Conservation (phyloP, 2,329 filamentous ascomycete genomes). For the Talaromyces sp. region DNA sequence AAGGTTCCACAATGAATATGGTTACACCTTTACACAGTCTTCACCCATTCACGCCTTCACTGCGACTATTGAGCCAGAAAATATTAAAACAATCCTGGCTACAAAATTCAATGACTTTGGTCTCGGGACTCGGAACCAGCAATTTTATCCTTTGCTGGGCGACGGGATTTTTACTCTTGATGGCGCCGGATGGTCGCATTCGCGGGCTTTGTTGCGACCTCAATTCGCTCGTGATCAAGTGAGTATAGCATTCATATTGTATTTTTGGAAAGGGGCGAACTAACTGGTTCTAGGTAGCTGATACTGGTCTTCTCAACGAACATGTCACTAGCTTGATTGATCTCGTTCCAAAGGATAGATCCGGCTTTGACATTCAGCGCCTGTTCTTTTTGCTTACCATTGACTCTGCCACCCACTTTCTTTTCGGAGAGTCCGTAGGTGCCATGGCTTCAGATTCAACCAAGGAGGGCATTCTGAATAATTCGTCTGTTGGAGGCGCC, state of each 20-base stretch:
- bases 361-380: constrained; percentile 54
- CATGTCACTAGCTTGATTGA: constrained; percentile 60
- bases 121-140: constrained; percentile 24
- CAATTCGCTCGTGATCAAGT: constrained; percentile 28
- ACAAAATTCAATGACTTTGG: constrained; percentile 9
- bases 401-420: constrained; percentile 61
- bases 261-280: neutral
- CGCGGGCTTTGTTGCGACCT: constrained; percentile 6
- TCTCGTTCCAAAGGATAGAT: constrained; percentile 53
- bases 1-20: neutral
- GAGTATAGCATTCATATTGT: neutral
- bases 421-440: constrained; percentile 57
- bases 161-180: constrained; percentile 62
- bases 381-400: constrained; percentile 62
- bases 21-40: constrained; percentile 1
- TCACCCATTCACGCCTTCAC: neutral
- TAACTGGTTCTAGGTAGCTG: constrained; percentile 41
- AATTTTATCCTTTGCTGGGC: constrained; percentile 6
- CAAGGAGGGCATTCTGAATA: neutral
- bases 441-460: neutral
- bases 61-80: constrained; percentile 12
- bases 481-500: constrained; percentile 1
- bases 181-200: constrained; percentile 58
- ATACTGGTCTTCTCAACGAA: constrained; percentile 53
- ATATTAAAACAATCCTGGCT: constrained; percentile 9